Base-by-base conservation (phyloP, 129 eudicot genomes). In the Pittosporum tobira region DNA sequence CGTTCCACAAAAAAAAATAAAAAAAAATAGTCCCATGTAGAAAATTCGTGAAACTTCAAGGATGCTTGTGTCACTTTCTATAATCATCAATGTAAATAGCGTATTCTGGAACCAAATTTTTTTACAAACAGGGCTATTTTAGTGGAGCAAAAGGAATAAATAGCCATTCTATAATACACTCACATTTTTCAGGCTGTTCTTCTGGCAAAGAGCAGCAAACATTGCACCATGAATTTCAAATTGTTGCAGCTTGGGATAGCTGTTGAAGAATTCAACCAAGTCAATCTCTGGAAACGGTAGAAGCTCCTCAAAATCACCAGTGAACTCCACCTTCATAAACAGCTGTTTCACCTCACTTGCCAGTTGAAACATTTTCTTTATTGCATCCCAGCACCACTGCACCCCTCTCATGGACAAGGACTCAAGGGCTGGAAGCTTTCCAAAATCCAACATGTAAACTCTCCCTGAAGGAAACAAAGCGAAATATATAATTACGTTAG, bases 121-220 rank as follows among this genome's bases (percentile, higher is more conserved):
- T n/a, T n/a, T n/a, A n/a, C n/a, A n/a, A n/a, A n/a, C n/a, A n/a
- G n/a, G n/a, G n/a, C n/a, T n/a, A n/a, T n/a, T n/a, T n/a, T n/a
- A n/a, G n/a, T n/a, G n/a, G n/a, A n/a, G n/a, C n/a, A n/a, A n/a
- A n/a, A n/a, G n/a, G n/a, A n/a, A n/a, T n/a, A n/a, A n/a, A n/a
- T n/a, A 29, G 30, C 7, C n/a, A n/a, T n/a, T 22, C 1, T 10
- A 40, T 54, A 44, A 40, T 5, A 49, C 53, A 68, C 84, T 78
- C 61, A 90, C 98, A 61, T 83, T 78, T 77, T 73, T 80, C 38
- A 86, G 69, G 71, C 98, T 90, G 79, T 86, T 86, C 76, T 80
- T 90, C 50, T 90, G 98, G 77, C 98, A 90, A 44, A 90, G 80
- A 56, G 98, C 95, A 69, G 98, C 98, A 83, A 90, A 90, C 95